Conservation (phyloP, 768 basidiomycete genomes). For the Boletus tomentosulus region DNA sequence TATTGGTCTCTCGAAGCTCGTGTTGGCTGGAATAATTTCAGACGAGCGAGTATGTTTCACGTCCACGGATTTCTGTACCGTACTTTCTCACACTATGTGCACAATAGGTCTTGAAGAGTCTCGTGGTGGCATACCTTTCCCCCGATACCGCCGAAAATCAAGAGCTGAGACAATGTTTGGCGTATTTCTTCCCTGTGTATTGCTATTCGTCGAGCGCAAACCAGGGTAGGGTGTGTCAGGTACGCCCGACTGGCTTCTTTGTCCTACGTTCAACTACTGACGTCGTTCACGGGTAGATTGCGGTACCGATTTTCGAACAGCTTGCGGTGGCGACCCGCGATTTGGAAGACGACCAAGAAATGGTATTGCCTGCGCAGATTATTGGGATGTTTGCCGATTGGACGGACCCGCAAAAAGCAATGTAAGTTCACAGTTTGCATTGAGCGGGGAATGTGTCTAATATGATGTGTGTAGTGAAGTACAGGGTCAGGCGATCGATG, state of each 20-base stretch:
- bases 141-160: slow-evolving; percentile 80
- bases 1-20: slow-evolving; percentile 82
- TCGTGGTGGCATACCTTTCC: slow-evolving; percentile 66
- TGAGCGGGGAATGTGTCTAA: neutral
- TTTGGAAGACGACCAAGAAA: slow-evolving; percentile 67
- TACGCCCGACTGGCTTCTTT: neutral
- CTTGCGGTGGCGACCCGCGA: slow-evolving; percentile 56
- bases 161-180: slow-evolving; percentile 78
- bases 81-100: neutral
- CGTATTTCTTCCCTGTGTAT: slow-evolving; percentile 83
- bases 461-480: slow-evolving; percentile 32
- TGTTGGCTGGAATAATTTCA: slow-evolving; percentile 69
- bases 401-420: slow-evolving; percentile 78
- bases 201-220: slow-evolving; percentile 76
- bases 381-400: slow-evolving; percentile 81
- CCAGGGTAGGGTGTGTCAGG: slow-evolving; percentile 67
- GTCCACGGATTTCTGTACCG: neutral
- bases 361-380: slow-evolving; percentile 70
- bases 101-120: slow-evolving; percentile 42
- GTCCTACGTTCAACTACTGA: neutral
- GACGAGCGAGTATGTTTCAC: slow-evolving; percentile 56
- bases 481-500: slow-evolving; percentile 36
- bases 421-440: slow-evolving; percentile 36
- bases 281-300: slow-evolving; percentile 45
- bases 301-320: slow-evolving; percentile 62